A percentile compares a stretch with the other conserved stretches of the same genome.
Evolutionary conservation across 305 asterid species (phyloP).

Genomic region (Fraxinus baroniana): DNA sequence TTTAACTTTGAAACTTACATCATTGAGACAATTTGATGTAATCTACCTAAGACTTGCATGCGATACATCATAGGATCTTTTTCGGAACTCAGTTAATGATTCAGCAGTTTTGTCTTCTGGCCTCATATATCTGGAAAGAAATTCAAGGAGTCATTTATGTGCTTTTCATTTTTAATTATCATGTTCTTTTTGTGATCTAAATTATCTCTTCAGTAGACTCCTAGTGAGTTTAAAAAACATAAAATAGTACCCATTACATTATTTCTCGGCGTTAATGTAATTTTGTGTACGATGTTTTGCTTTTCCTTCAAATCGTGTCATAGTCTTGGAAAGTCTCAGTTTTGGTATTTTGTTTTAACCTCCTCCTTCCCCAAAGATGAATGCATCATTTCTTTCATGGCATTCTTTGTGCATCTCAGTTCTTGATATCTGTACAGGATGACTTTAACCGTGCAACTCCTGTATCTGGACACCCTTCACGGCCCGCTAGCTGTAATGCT

Average conservation of each 20-base stretch:
- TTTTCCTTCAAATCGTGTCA: neutral
- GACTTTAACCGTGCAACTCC: conserved; percentile 73
- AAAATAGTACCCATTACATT: neutral
- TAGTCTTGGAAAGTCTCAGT: neutral
- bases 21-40: neutral
- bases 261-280: neutral
- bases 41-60: neutral
- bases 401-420: neutral
- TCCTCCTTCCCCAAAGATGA: neutral
- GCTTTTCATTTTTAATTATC: neutral
- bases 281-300: neutral
- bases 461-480: conserved; percentile 72
- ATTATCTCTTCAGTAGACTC: neutral
- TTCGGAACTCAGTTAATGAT: neutral
- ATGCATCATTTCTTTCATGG: conserved; percentile 1
- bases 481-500: conserved; percentile 80
- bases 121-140: neutral
- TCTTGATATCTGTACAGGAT: conserved; percentile 50
- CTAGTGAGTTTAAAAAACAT: neutral
- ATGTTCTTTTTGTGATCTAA: neutral
- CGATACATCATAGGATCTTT: neutral
- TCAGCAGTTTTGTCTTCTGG: neutral
- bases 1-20: conserved; percentile 1
- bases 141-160: neutral
- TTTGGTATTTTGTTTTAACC: neutral